Evolutionary conservation across 441 rosid genomes (phyloP), one percentile per base, ranked within the genome.

Genomic region (Gossypium gossypioides): DNA sequence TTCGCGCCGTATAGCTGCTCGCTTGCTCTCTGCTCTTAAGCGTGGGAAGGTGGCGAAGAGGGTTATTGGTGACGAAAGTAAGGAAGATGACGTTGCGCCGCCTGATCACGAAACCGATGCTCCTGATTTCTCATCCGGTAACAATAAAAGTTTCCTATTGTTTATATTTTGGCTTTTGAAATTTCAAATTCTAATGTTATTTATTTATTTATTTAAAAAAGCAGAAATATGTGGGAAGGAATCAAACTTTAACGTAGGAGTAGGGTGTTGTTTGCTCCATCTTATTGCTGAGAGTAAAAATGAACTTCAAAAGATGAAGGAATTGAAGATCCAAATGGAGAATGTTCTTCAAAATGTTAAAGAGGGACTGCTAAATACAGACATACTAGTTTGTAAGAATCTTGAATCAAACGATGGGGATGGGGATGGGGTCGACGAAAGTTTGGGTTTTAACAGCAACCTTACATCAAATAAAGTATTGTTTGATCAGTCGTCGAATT

Each of bases 281-380:
- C 67, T 91, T 29, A 75, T 88, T 52, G 89, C 82, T 29, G 82
- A 85, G 0, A 81, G 87, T 74, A 89, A 84, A 78, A 83, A 75
- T 52, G 97, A 93, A 77, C 91, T 87, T 58, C 71, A 79, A 73
- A 90, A 86, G 76, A 80, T 88, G 74, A 51, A 60, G 60, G 86
- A 85, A 68, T 65, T 84, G 78, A 78, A 87, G 25, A 82, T 58
- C 69, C 89, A 90, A 69, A 80, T 88, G 86, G 91, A 86, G 40
- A 74, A 71, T 34, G 68, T 88, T 75, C 84, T 93, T 29, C 79
- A 79, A 40, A 77, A 75, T 27, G 76, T 58, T 6, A 84, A 79
- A 55, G 71, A 79, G 29, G 86, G 81, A 9, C 48, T 81, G 42
- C 68, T 21, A 48, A 61, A 52, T 78, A 78, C 75, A 68, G 73